Percentiles rank a stretch among this genome's conserved stretches.
These are phyloP conservation scores for Spathaspora passalidarum DNA, from an alignment of 805 yeast genomes.

Conservation along the genomic window DNA sequence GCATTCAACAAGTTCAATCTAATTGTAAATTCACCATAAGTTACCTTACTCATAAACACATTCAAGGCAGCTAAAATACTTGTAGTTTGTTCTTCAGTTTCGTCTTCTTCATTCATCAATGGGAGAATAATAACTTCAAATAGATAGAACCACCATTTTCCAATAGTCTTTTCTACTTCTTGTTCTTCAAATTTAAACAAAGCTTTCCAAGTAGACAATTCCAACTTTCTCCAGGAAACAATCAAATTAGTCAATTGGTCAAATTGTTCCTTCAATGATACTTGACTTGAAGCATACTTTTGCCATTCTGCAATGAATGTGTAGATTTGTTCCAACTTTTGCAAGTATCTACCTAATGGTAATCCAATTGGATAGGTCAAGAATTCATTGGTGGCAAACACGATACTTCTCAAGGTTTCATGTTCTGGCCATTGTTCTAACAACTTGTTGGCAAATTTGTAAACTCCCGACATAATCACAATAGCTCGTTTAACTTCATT, in stretches of 20 bases:
- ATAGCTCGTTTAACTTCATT: slow-evolving; percentile 63
- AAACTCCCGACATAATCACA: slow-evolving; percentile 32
- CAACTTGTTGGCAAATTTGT: slow-evolving; percentile 37
- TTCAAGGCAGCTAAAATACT: slow-evolving; percentile 51
- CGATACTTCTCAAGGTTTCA: slow-evolving; percentile 73
- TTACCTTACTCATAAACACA: slow-evolving; percentile 69
- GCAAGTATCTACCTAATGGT: slow-evolving; percentile 74
- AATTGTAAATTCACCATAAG: slow-evolving; percentile 67
- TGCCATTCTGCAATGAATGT: slow-evolving; percentile 90
- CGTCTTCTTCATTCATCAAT: slow-evolving; percentile 28
- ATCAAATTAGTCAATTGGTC: slow-evolving; percentile 63
- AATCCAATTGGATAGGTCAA: slow-evolving; percentile 57
- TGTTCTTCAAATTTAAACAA: slow-evolving; percentile 65
- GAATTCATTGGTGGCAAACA: slow-evolving; percentile 63
- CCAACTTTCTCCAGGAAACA: slow-evolving; percentile 88
- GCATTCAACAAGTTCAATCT: slow-evolving; percentile 64
- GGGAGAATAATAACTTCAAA: slow-evolving; percentile 75
- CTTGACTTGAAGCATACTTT: slow-evolving; percentile 79
- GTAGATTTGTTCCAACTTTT: slow-evolving; percentile 83
- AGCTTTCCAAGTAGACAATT: slow-evolving; percentile 80
- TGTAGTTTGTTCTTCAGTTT: slow-evolving; percentile 21
- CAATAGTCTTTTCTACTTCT: slow-evolving; percentile 45
- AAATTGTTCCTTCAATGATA: slow-evolving; percentile 55
- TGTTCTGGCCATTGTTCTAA: slow-evolving; percentile 90
- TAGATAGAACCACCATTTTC: slow-evolving; percentile 90